These are phyloP conservation scores for Penicillium waksmanii DNA, from an alignment of 495 filamentous ascomycete genomes.

Conservation along the genomic window DNA sequence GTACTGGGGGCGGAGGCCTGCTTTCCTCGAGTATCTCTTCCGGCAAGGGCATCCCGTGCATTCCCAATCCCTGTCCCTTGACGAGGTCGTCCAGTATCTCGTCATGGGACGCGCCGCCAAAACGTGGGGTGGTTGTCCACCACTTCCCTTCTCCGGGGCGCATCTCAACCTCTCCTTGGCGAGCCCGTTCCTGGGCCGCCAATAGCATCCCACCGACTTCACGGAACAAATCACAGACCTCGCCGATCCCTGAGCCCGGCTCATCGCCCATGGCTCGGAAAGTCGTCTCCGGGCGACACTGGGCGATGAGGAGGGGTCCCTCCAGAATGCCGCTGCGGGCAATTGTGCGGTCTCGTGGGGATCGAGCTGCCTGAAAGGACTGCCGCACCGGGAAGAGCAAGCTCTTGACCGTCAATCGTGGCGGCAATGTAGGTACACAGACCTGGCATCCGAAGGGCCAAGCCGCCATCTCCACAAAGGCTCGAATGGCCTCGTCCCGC, in stretches of 20 bases:
- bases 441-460: slow-evolving; percentile 83
- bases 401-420: slow-evolving; percentile 60
- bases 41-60: slow-evolving; percentile 28
- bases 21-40: slow-evolving; percentile 34
- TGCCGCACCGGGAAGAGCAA: slow-evolving; percentile 57
- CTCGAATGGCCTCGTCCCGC: slow-evolving; percentile 68
- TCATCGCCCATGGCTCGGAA: slow-evolving; percentile 47
- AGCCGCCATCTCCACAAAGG: slow-evolving; percentile 76
- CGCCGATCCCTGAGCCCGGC: slow-evolving; percentile 53
- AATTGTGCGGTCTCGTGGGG: slow-evolving; percentile 66
- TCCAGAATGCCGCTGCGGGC: slow-evolving; percentile 75
- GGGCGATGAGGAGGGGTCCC: slow-evolving; percentile 65
- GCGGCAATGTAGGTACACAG: slow-evolving; percentile 61
- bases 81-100: slow-evolving; percentile 59
- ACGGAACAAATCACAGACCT: slow-evolving; percentile 68
- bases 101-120: slow-evolving; percentile 74
- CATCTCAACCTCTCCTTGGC: slow-evolving; percentile 68
- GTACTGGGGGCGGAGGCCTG: slow-evolving; percentile 17
- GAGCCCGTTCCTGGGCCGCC: slow-evolving; percentile 79
- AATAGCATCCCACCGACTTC: slow-evolving; percentile 76
- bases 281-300: slow-evolving; percentile 61
- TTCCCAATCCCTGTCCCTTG: slow-evolving; percentile 16
- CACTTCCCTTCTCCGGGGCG: slow-evolving; percentile 75
- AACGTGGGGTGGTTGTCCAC: slow-evolving; percentile 76
- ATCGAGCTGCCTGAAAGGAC: slow-evolving; percentile 64